Base-by-base conservation (phyloP, 192 early-diverging fungal genomes). In the Umbelopsis ramanniana region DNA sequence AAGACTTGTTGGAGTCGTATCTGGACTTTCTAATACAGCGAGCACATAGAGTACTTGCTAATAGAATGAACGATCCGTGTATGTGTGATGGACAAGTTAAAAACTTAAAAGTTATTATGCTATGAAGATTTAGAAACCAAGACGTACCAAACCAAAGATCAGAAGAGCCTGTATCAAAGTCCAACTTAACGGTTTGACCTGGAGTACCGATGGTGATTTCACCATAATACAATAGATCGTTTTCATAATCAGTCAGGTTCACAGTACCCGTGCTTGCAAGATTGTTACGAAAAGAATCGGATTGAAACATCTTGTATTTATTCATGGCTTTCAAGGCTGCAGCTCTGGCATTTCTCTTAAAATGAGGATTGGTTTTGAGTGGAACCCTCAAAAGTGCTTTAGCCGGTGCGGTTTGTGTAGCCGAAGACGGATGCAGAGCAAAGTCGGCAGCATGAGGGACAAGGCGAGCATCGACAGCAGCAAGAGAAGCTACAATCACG, bases 101-200 rank as follows among this genome's bases (percentile, higher is more conserved):
- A 26, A 54, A 22, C 23, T 54, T 26, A 54, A 54, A 26, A 26
- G 2, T 54, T 22, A 23, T 24, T 14, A 0, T 54, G 9, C 23
- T 22, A 11, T 12, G 9, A 2, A 54, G 23, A 14, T 10, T 10
- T 54, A 26, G 53, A 10, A 22, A 54, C 7, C 11, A 26, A 8
- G 33, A 63, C 57, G 4, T 63, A 63, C 57, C 57, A 40, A 88
- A 76, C 87, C 87, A 88, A 33, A 87, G 77, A 69, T 88, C 86
- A 29, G 82, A 79, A 2, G 87, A 88, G 24, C 87, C 87, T 6
- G 86, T 88, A 74, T 88, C 87, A n/a, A 88, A 79, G 55, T 87
- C 79, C 38, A 88, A 76, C 69, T 85, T 85, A 68, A 88, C 86
- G 11, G 76, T 79, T 53, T 88, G 85, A 5, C 81, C 85, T n/a